Evolutionary conservation across 1,284 basidiomycete genomes (phyloP).

Genomic region (Veloboletus limbatus): DNA sequence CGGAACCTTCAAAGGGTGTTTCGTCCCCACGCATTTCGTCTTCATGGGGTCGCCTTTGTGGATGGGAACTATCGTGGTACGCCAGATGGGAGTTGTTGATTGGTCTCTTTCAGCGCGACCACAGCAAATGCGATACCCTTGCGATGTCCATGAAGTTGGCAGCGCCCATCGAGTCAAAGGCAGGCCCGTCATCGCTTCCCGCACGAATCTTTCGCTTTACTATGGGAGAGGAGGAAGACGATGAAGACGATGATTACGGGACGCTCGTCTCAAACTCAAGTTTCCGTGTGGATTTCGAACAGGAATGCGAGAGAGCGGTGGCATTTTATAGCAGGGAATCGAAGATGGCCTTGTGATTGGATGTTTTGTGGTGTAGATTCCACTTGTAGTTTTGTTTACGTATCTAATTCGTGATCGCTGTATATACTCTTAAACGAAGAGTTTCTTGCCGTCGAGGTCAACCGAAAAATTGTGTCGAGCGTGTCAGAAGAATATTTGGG

Average conservation of each 20-base stretch:
- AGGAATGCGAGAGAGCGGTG: conserved; percentile 30
- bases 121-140: not conserved
- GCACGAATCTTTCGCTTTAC: conserved; percentile 11
- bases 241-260: conserved; percentile 34
- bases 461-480: too few species aligned
- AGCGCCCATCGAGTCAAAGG: not conserved
- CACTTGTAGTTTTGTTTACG: conserved; percentile 24
- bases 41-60: conserved; percentile 13
- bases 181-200: not conserved
- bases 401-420: conserved; percentile 16
- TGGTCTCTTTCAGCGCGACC: conserved; percentile 24
- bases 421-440: conserved; percentile 5
- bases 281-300: conserved; percentile 23
- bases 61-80: conserved; percentile 32
- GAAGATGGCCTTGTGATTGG: conserved; percentile 5
- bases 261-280: conserved; percentile 16
- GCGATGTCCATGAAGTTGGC: not conserved
- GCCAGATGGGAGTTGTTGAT: conserved; percentile 30
- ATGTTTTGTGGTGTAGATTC: not conserved
- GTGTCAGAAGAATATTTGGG: too few species aligned
- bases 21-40: not conserved
- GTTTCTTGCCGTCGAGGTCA: too few species aligned
- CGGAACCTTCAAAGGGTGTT: not conserved
- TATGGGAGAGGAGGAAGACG: conserved; percentile 12
- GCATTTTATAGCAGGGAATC: conserved; percentile 23